Base-by-base conservation (phyloP, 2,329 filamentous ascomycete species). In the Fusarium secorum region DNA sequence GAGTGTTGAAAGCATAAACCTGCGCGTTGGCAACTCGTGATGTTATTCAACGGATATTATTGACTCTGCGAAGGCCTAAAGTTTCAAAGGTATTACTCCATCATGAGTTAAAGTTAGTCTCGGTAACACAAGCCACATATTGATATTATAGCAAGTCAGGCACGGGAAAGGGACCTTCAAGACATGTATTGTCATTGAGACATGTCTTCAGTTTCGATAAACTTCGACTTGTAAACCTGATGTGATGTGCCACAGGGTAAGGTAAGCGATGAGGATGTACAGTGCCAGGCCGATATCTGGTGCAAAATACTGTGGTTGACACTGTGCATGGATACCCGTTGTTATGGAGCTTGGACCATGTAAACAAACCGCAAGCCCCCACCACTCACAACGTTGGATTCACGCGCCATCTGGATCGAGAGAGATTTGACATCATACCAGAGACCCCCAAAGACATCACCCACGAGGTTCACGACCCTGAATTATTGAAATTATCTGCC, bases 361-460 rank as follows among this genome's bases (percentile, higher is more conserved):
- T 77, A 77, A 77, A 77, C 75, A 77, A 77, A 77, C 35, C 45
- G 36, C 26, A 33, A 41, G 35, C 44, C 75, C 75, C 75, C 69
- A 67, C 74, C 60, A 68, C 68, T 67, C 66, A 39, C 64, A 66
- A 53, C 38, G 64, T 53, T 35, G 35, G 65, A 73, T 64, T 67
- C 60, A 72, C 75, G 72, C 71, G 66, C 69, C 65, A 66, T 70
- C 68, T 65, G 59, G 48, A 55, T 41, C 56, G 22, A 54, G 56
- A 56, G 41, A 65, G 61, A 70, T 72, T 77, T 77, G 75, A 77
- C 75, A 77, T 77, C 75, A 77, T 77, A 76, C 67, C 68, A 75
- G 66, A 65, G 54, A 65, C 62, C 67, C 51, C 54, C 62, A 74
- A 70, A 70, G 70, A 72, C 66, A 76, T 64, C 60, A 61, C 61